Evolutionary conservation across 257 asterid species (phyloP).

Genomic region (Phtheirospermum japonicum): DNA sequence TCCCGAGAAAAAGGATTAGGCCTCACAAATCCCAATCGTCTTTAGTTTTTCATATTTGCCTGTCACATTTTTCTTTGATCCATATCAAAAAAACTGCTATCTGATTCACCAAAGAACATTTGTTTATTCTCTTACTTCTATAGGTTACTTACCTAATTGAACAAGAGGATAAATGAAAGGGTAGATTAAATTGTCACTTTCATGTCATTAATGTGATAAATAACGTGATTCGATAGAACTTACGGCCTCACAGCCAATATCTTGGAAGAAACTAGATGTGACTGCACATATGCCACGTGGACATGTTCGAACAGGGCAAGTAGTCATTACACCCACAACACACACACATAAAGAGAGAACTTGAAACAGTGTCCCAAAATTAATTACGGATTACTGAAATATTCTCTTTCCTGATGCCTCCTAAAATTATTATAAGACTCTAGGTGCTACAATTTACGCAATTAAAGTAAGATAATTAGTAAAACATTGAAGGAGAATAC

Average conservation of each 20-base stretch:
- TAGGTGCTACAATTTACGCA: neutral
- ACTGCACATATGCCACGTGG: constrained; percentile 21
- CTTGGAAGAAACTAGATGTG: neutral
- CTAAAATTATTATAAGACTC: neutral
- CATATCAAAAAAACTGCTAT: neutral
- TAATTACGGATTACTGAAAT: constrained; percentile 21
- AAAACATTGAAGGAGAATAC: neutral
- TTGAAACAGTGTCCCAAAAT: neutral
- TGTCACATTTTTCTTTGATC: too few relatives aligned
- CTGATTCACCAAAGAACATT: neutral
- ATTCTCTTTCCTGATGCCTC: constrained; percentile 21
- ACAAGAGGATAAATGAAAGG: neutral
- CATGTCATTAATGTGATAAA: constrained; percentile 18
- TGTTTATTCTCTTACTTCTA: constrained; percentile 11
- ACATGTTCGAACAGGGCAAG: constrained; percentile 23
- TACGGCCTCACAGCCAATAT: constrained; percentile 10
- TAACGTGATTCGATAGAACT: constrained; percentile 6
- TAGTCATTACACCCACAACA: constrained; percentile 4
- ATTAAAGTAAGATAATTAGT: neutral
- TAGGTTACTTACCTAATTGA: neutral
- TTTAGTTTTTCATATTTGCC: too few relatives aligned
- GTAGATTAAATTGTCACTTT: neutral
- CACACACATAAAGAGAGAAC: neutral
- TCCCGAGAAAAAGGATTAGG: too few relatives aligned
- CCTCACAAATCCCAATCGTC: too few relatives aligned